Conservation (phyloP, 805 yeast species). For the Schizosaccharomyces japonicus region DNA sequence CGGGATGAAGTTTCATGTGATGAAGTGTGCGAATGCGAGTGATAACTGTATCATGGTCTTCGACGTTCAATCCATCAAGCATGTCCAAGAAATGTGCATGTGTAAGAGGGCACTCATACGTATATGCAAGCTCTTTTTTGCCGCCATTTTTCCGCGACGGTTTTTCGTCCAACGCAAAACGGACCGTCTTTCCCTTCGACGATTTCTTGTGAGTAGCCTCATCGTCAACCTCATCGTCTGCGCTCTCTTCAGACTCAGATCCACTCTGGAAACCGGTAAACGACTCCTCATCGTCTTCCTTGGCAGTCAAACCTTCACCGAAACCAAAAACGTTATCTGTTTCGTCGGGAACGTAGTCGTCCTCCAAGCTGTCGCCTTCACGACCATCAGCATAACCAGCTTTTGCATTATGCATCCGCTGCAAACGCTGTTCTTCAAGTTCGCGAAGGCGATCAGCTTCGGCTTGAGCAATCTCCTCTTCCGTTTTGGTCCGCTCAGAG, state of each 20-base stretch:
- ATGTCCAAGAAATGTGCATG: slow-evolving; percentile 41
- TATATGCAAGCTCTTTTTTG: slow-evolving; percentile 9
- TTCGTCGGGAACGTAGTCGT: slow-evolving; percentile 12
- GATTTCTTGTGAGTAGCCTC: slow-evolving; percentile 21
- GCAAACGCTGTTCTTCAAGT: slow-evolving; percentile 17
- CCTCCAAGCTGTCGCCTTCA: slow-evolving; percentile 10
- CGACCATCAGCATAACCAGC: slow-evolving; percentile 21
- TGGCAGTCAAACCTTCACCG: slow-evolving; percentile 20
- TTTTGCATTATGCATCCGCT: slow-evolving; percentile 24
- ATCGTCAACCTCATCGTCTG: slow-evolving; percentile 25
- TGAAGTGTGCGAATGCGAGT: slow-evolving; percentile 33
- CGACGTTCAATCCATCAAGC: slow-evolving; percentile 45
- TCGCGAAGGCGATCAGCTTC: slow-evolving; percentile 14
- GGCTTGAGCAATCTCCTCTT: slow-evolving; percentile 19
- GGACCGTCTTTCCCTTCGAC: not conserved
- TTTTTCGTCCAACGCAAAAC: not conserved
- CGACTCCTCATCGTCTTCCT: slow-evolving; percentile 20
- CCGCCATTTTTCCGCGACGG: not conserved
- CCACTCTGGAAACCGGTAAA: slow-evolving; percentile 19
- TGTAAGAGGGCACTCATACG: slow-evolving; percentile 26
- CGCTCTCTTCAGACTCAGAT: slow-evolving; percentile 13
- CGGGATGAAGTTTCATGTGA: slow-evolving; percentile 58
- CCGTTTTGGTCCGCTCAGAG: slow-evolving; percentile 21
- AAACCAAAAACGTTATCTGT: slow-evolving; percentile 21
- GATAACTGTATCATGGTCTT: slow-evolving; percentile 22